A percentile compares a stretch with the other conserved stretches of the same genome.
phyloP scores from a whole-genome alignment of 257 asterid species.

The Petrea volubilis region DNA sequence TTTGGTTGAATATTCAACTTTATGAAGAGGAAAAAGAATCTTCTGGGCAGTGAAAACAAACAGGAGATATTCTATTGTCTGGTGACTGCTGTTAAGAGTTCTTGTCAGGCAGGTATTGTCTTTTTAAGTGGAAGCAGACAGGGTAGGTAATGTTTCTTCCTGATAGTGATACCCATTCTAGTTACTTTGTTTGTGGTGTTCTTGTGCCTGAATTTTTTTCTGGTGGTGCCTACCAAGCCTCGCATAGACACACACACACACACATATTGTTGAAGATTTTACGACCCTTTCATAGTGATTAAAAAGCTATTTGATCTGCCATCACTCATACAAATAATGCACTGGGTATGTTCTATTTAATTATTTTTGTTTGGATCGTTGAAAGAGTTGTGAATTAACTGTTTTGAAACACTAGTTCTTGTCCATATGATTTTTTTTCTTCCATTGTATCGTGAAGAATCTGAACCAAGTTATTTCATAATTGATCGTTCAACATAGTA shows the following conservation, averaged over 20 bases:
- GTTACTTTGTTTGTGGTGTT: neutral
- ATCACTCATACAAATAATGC: conserved; percentile 2
- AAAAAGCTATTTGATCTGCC: conserved; percentile 3
- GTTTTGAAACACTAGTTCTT: neutral
- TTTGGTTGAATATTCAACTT: too few relatives aligned
- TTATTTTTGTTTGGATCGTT: neutral
- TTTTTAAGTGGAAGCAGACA: neutral
- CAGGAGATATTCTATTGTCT: neutral
- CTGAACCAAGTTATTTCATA: conserved; percentile 8
- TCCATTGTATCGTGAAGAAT: conserved; percentile 15
- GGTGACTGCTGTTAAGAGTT: neutral
- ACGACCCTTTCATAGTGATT: neutral
- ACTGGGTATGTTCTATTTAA: neutral
- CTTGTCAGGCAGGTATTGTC: neutral
- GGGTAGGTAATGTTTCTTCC: neutral
- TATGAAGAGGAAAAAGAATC: too few relatives aligned
- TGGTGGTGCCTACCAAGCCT: neutral
- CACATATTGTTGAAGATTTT: neutral
- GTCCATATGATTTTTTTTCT: neutral
- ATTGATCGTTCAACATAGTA: conserved; percentile 46
- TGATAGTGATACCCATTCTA: neutral
- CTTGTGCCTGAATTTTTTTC: neutral
- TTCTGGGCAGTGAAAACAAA: neutral
- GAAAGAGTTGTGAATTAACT: neutral
- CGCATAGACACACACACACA: too few relatives aligned